Percentiles rank a stretch among this genome's conserved stretches.
Conservation (phyloP, 768 basidiomycete species). For the Rhizopogon vinicolor region DNA sequence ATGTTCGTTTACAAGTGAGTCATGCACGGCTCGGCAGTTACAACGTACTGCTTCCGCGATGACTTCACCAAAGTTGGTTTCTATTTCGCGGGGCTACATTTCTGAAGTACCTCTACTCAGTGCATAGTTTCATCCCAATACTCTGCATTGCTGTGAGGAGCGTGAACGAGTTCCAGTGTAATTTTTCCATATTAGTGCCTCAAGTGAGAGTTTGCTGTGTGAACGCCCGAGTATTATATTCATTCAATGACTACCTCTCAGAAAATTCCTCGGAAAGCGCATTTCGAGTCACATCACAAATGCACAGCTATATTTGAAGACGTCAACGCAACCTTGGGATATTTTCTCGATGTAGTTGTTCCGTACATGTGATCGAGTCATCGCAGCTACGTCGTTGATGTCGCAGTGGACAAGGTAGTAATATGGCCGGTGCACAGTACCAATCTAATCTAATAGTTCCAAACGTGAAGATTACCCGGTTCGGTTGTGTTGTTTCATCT, state of each 20-base stretch:
- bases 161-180: background rate
- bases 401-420: background rate
- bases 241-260: too few relatives aligned
- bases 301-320: background rate
- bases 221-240: background rate
- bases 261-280: background rate
- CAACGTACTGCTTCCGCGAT: background rate
- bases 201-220: background rate
- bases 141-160: background rate
- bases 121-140: background rate
- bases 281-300: background rate
- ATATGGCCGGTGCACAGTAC: background rate
- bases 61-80: background rate
- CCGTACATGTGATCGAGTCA: background rate
- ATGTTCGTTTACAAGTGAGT: background rate
- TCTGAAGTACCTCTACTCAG: background rate
- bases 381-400: background rate
- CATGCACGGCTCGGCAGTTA: background rate
- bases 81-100: background rate
- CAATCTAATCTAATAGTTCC: background rate
- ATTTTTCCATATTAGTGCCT: background rate
- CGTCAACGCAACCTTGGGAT: background rate
- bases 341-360: background rate
- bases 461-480: background rate
- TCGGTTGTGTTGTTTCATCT: constrained; percentile 3